Conservation (phyloP, 1,284 basidiomycete species). For the Chalciporus sp. region DNA sequence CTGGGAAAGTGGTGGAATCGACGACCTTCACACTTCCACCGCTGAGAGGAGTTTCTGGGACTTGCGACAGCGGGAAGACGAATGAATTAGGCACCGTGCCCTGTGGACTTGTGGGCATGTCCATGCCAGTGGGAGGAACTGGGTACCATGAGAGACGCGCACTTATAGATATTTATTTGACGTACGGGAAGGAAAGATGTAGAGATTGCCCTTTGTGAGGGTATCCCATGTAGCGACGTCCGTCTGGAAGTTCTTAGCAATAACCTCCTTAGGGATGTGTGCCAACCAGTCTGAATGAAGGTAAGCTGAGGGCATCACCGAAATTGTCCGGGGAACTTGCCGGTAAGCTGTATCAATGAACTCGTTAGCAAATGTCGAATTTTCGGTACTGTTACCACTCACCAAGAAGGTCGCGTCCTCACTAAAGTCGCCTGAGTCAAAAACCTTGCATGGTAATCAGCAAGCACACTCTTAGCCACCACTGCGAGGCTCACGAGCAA, state of each 20-base stretch:
- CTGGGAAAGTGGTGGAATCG: slow-evolving; percentile 54
- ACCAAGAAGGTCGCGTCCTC: slow-evolving; percentile 68
- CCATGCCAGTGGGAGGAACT: slow-evolving; percentile 42
- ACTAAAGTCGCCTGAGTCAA: slow-evolving; percentile 65
- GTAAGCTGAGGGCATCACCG: too few species aligned
- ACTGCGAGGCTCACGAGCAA: slow-evolving; percentile 42
- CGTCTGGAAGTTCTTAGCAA: slow-evolving; percentile 72
- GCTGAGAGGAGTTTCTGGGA: slow-evolving; percentile 47
- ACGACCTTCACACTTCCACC: slow-evolving; percentile 69
- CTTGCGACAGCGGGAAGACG: slow-evolving; percentile 55
- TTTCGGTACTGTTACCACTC: slow-evolving; percentile 16
- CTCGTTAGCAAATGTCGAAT: neutral
- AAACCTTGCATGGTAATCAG: slow-evolving; percentile 36
- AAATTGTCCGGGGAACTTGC: slow-evolving; percentile 34
- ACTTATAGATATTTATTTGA: neutral
- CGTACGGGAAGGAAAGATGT: slow-evolving; percentile 66
- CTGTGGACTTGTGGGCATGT: slow-evolving; percentile 45
- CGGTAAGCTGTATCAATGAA: slow-evolving; percentile 7
- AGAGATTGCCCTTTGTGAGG: slow-evolving; percentile 36
- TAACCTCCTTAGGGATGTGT: slow-evolving; percentile 62
- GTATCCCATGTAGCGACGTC: slow-evolving; percentile 44
- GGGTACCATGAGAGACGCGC: slow-evolving; percentile 5
- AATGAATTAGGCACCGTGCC: slow-evolving; percentile 55
- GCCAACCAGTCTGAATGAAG: slow-evolving; percentile 46
- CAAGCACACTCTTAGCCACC: neutral